Percentiles rank a stretch among this genome's conserved stretches.
Conservation (phyloP, 2,329 filamentous ascomycete genomes). For the Talaromyces albobiverticillius region DNA sequence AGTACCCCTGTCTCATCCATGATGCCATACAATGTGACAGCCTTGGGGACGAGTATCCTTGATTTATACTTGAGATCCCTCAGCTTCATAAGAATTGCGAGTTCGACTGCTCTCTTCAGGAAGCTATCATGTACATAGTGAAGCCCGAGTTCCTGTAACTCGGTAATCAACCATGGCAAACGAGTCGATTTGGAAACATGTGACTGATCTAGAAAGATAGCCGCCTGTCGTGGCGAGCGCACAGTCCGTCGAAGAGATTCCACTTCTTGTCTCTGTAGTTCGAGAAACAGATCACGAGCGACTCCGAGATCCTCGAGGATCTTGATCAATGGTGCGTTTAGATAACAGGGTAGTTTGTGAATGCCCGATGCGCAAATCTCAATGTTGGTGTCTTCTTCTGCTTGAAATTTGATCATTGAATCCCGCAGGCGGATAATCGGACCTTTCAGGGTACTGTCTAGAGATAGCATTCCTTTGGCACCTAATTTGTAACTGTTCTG, state of each 20-base stretch:
- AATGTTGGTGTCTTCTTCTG: constrained; percentile 20
- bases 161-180: constrained; percentile 60
- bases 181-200: constrained; percentile 60
- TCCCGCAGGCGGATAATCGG: constrained; percentile 60
- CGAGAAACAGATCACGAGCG: constrained; percentile 56
- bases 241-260: constrained; percentile 59
- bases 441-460: constrained; percentile 62
- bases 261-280: constrained; percentile 63
- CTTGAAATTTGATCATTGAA: constrained; percentile 75
- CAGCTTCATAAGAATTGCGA: constrained; percentile 67
- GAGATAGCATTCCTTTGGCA: constrained; percentile 73
- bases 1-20: constrained; percentile 77
- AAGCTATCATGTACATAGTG: constrained; percentile 68
- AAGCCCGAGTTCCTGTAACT: constrained; percentile 55
- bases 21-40: constrained; percentile 75
- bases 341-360: constrained; percentile 63
- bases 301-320: constrained; percentile 77
- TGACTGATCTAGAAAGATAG: constrained; percentile 62
- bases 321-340: constrained; percentile 82
- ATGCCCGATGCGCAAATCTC: constrained; percentile 56
- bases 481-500: constrained; percentile 4
- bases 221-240: constrained; percentile 56
- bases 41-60: constrained; percentile 67
- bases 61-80: constrained; percentile 75
- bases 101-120: constrained; percentile 67